Evolutionary conservation across 805 yeast species (phyloP), one percentile per base, ranked within the genome.

Genomic region (Hemisphaericaspora nanyangensis): DNA sequence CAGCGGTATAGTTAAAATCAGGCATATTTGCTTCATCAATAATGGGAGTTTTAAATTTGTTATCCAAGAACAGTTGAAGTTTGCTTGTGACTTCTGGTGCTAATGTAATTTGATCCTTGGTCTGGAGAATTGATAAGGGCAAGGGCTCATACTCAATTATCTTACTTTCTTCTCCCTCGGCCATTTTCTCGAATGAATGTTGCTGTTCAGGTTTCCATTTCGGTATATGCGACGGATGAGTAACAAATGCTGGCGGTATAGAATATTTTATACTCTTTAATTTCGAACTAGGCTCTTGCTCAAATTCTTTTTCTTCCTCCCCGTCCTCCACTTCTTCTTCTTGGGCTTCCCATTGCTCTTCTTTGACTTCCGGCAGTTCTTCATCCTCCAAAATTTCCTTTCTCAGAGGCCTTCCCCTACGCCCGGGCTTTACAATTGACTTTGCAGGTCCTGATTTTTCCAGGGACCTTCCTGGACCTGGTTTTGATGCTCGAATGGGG

Each of bases 201-300:
- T 26, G 29, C 22, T 40, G 41, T 37, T 55, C 54, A 3, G 72
- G 71, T 20, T 54, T 52, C 72, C 73, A 68, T 6, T 56, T 40
- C 5, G 72, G 72, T 8, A 68, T 63, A 49, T 68, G 74, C 2
- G 72, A 65, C 4, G 74, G 74, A 45, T 68, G 72, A 0, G 72
- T 68, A 7, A 68, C 56, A 26, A 59, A 43, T 1, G 66, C 64
- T 2, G 62, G 56, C 3, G 68, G 63, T 3, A 68, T 53, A 11
- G 65, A 49, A 41, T 44, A 65, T 37, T 55, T 56, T 27, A 67
- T 47, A 2, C 52, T 37, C 26, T 59, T 63, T 16, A 65, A 27
- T 34, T 56, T 61, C 41, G 33, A 39, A 13, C 35, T 34, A 19
- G 27, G 30, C 6, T 13, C 27, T 19, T 4, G 15, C 15, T 19